Conservation (phyloP, 129 eudicot species). For the Solidago caesia region DNA sequence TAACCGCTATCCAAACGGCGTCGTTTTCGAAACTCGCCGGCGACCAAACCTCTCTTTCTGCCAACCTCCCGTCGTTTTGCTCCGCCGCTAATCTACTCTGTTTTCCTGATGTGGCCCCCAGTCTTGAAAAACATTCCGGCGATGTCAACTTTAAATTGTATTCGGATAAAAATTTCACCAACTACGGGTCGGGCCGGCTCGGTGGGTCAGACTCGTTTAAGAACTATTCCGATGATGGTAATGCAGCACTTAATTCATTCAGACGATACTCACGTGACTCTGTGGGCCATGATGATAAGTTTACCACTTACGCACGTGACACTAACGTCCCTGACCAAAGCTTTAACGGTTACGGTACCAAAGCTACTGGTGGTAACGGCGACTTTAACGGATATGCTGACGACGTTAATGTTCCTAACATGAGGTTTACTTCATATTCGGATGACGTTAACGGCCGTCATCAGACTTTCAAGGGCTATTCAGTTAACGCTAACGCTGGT, state of each 20-base stretch:
- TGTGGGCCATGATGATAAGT: conserved; percentile 60
- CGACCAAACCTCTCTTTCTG: conserved; percentile 52
- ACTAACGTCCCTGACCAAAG: conserved; percentile 66
- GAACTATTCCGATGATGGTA: conserved; percentile 54
- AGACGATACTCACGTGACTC: conserved; percentile 88
- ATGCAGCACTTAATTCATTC: conserved; percentile 57
- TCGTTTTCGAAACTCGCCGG: conserved; percentile 56
- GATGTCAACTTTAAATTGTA: conserved; percentile 52
- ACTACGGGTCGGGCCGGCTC: conserved; percentile 61
- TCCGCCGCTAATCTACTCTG: conserved; percentile 71
- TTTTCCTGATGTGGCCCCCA: conserved; percentile 65
- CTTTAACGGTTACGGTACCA: conserved; percentile 67
- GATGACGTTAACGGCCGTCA: conserved; percentile 63
- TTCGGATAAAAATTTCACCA: conserved; percentile 64
- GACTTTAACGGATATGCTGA: conserved; percentile 48
- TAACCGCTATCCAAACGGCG: conserved; percentile 55
- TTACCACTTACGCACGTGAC: conserved; percentile 57
- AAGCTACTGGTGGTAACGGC: conserved; percentile 79
- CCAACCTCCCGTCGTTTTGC: conserved; percentile 65
- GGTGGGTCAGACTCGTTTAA: conserved; percentile 67
- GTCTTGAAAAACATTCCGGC: conserved; percentile 55
- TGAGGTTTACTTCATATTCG: conserved; percentile 77
- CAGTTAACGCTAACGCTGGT: conserved; percentile 64
- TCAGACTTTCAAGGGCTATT: conserved; percentile 46
- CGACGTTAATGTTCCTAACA: conserved; percentile 56